Conservation (phyloP, 306 rosid genomes). For the Vicia sativa region DNA sequence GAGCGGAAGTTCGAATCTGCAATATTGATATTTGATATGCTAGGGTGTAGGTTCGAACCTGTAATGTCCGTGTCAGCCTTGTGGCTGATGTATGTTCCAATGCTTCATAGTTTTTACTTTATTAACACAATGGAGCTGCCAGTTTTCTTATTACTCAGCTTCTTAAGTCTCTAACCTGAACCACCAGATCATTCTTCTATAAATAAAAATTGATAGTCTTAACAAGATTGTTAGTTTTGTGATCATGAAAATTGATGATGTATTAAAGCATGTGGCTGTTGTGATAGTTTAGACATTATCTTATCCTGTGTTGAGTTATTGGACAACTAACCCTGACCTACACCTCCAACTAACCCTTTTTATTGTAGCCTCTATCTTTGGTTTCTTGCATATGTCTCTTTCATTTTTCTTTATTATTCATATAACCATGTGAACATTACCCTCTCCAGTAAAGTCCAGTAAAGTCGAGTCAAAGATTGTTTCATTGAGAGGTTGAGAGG, state of each 20-base stretch:
- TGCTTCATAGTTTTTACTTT: too few species aligned
- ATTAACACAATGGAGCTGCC: too few species aligned
- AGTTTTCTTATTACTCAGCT: neutral
- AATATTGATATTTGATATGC: too few species aligned
- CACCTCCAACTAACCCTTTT: slow-evolving; percentile 26
- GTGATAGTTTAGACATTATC: slow-evolving; percentile 8
- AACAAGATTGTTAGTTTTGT: slow-evolving; percentile 6
- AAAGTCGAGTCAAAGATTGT: neutral
- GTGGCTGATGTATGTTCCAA: neutral
- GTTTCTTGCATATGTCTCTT: slow-evolving; percentile 16
- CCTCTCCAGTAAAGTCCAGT: neutral
- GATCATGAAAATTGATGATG: slow-evolving; percentile 7
- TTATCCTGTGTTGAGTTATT: slow-evolving; percentile 7
- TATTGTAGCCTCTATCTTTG: slow-evolving; percentile 15
- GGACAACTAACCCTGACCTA: slow-evolving; percentile 33
- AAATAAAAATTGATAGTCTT: neutral
- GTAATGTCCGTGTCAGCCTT: neutral
- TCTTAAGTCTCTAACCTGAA: neutral
- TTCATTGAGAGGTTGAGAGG: neutral
- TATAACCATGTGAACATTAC: neutral
- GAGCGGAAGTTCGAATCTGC: too few species aligned
- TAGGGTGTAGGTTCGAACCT: too few species aligned
- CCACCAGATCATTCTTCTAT: neutral
- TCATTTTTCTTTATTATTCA: neutral
- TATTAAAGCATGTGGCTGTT: slow-evolving; percentile 31